Percentiles rank a stretch among this genome's conserved stretches.
phyloP scores from a whole-genome alignment of 2,329 filamentous ascomycete species.

The Alternaria brassicae region DNA sequence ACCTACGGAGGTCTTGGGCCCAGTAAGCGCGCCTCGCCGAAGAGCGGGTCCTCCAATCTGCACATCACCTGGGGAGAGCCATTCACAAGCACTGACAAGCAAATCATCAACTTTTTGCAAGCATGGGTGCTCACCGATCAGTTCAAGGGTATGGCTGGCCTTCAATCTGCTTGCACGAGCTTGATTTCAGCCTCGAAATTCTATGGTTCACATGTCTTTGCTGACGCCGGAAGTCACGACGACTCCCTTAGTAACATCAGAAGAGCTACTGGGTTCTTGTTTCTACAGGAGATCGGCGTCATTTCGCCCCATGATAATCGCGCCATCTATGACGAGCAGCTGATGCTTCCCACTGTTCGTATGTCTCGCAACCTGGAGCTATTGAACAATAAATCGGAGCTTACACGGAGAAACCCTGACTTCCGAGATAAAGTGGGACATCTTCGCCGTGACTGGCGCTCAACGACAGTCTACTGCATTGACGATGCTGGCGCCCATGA shows the following conservation, averaged over 20 bases:
- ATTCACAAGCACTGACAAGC: constrained; percentile 61
- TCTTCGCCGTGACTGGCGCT: constrained; percentile 65
- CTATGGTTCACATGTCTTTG: constrained; percentile 58
- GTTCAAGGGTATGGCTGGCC: constrained; percentile 52
- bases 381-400: constrained; percentile 46
- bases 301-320: constrained; percentile 75
- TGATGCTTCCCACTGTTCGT: constrained; percentile 60
- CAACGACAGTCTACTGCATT: constrained; percentile 73
- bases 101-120: constrained; percentile 73
- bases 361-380: constrained; percentile 54
- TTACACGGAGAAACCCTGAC: constrained; percentile 35
- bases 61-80: constrained; percentile 30
- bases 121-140: constrained; percentile 59
- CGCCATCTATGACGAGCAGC: constrained; percentile 64
- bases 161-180: constrained; percentile 68
- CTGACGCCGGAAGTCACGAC: constrained; percentile 24
- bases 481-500: constrained; percentile 71
- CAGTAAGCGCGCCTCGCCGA: constrained; percentile 43
- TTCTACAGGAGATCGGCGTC: constrained; percentile 78
- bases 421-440: constrained; percentile 63
- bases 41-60: constrained; percentile 21
- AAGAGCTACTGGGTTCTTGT: constrained; percentile 62
- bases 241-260: constrained; percentile 13
- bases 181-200: constrained; percentile 68
- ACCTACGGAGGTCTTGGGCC: constrained; percentile 46